Evolutionary conservation across 495 filamentous ascomycete genomes (phyloP), one percentile per base, ranked within the genome.

Genomic region (Jackrogersella multiformis): DNA sequence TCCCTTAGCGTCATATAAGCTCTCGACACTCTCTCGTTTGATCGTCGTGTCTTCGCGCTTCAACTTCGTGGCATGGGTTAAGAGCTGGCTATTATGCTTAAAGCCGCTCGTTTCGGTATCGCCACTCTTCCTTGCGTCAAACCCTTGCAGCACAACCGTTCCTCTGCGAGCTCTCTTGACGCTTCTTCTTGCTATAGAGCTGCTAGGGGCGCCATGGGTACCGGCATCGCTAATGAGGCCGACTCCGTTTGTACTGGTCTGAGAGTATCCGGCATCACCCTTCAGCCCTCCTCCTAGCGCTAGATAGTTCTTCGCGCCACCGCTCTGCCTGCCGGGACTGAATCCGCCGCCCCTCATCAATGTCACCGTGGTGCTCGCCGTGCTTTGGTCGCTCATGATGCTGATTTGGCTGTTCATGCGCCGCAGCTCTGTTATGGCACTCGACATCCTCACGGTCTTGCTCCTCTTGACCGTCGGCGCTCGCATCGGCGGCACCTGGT

Each of bases 1-100:
- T 10, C 80, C 80, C 24, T 80, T 75, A 38, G 75, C 49, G 68
- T 83, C 80, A 66, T 81, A 83, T 44, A 77, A 42, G 48, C 73
- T 77, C 20, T 75, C 66, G 10, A 64, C 39, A 16, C 71, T 76
- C 18, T 16, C 39, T 18, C 61, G 60, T n/a, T 61, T 68, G 0
- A 34, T 26, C 5, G 30, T n/a, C 32, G 55, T 34, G 23, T 66
- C 56, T 36, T 56, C 56, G 4, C 56, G 62, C 39, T 16, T 60
- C 24, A 69, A 45, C 23, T 61, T 63, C 28, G 64, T 10, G 1
- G 55, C 57, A 5, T 52, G 56, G 8, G 61, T 69, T 38, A 56
- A 8, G 49, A 64, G 28, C 20, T 62, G 42, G 35, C 69, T 35
- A 12, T 38, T 16, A 20, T 61, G 56, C 49, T 39, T 69, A 5